These are phyloP conservation scores for Ogataea pini DNA, from an alignment of 805 yeast species.

Conservation along the genomic window DNA sequence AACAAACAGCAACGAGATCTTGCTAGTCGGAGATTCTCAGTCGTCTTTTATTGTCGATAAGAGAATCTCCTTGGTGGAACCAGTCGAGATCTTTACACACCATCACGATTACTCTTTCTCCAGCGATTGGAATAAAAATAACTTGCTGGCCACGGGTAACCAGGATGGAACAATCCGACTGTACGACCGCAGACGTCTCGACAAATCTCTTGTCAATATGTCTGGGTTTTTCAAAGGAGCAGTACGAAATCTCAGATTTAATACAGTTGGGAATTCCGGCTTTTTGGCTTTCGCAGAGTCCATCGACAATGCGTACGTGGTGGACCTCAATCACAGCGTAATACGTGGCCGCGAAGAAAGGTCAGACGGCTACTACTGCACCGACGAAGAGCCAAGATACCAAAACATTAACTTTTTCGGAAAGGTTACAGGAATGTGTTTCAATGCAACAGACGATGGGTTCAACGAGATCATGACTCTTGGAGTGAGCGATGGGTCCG, in stretches of 20 bases:
- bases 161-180: conserved; percentile 60
- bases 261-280: conserved; percentile 42
- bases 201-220: conserved; percentile 17
- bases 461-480: conserved; percentile 50
- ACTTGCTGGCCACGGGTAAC: conserved; percentile 52
- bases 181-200: conserved; percentile 47
- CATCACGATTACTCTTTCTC: conserved; percentile 59
- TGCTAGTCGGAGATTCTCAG: conserved; percentile 53
- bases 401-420: conserved; percentile 59
- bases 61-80: conserved; percentile 23
- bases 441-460: conserved; percentile 41
- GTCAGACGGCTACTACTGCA: conserved; percentile 2
- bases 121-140: conserved; percentile 57
- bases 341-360: not conserved
- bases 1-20: conserved; percentile 36
- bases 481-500: conserved; percentile 55
- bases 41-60: conserved; percentile 47
- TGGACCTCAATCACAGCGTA: conserved; percentile 34
- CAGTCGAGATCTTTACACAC: conserved; percentile 34
- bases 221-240: conserved; percentile 41
- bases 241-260: conserved; percentile 53
- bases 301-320: conserved; percentile 55
- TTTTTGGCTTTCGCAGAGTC: conserved; percentile 58
- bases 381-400: conserved; percentile 15
- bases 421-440: conserved; percentile 56